Percentiles rank a stretch among this genome's conserved stretches.
These are phyloP conservation scores for Beauveria asiatica DNA, from an alignment of 2,329 filamentous ascomycete genomes.

Conservation along the genomic window DNA sequence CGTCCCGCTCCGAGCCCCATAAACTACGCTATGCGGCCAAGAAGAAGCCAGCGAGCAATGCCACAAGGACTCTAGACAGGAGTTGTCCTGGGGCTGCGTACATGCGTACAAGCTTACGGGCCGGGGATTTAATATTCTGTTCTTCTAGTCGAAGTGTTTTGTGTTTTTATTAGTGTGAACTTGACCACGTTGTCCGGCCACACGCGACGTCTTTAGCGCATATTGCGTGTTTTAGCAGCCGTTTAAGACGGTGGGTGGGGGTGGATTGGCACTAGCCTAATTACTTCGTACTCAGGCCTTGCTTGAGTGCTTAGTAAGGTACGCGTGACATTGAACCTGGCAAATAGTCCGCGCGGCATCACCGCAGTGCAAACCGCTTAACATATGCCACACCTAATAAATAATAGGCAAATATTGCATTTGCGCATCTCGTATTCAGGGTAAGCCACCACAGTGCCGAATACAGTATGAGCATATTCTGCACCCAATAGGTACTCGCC, in stretches of 20 bases:
- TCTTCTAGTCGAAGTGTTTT: too few species aligned
- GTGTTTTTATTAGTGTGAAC: neutral
- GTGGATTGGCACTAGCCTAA: too few species aligned
- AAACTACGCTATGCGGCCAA: conserved; percentile 9
- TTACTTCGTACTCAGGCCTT: too few species aligned
- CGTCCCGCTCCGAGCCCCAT: conserved; percentile 10
- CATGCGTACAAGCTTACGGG: neutral
- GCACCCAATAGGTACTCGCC: neutral
- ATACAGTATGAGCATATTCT: neutral
- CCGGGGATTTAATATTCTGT: too few species aligned
- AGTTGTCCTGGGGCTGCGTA: neutral
- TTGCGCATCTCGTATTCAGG: conserved; percentile 5
- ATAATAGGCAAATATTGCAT: neutral
- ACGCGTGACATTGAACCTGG: neutral
- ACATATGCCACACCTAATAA: neutral
- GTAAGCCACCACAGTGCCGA: neutral
- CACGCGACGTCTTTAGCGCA: neutral
- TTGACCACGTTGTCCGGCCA: neutral
- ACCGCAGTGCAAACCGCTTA: neutral
- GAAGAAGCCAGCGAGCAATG: neutral
- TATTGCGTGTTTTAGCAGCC: neutral
- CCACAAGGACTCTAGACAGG: neutral
- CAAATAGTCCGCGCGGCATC: neutral
- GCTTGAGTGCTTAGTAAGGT: too few species aligned
- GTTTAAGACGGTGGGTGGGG: neutral